Evolutionary conservation across 768 basidiomycete species (phyloP).

Genomic region (Tylopilus sp.): DNA sequence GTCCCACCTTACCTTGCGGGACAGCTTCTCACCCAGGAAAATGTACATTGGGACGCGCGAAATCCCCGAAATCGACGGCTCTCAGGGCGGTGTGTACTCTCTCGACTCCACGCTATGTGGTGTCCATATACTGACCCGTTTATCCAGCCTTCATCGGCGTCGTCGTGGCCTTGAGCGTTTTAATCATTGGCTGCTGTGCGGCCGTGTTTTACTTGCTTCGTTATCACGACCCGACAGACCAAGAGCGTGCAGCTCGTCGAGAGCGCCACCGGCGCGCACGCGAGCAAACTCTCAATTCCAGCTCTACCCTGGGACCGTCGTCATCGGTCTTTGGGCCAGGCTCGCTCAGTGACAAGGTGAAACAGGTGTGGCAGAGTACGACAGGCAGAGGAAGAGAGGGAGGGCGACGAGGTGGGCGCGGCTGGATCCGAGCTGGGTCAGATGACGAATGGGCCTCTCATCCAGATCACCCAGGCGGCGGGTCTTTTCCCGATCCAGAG

Average conservation of each 20-base stretch:
- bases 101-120: not conserved
- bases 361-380: conserved; percentile 23
- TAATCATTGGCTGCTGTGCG: conserved; percentile 51
- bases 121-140: not conserved
- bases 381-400: conserved; percentile 4
- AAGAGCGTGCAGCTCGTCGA: conserved; percentile 35
- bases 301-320: conserved; percentile 9
- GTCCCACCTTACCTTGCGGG: not conserved
- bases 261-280: conserved; percentile 29
- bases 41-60: conserved; percentile 24
- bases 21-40: not conserved
- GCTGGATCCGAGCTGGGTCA: conserved; percentile 52
- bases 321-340: conserved; percentile 13
- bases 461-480: conserved; percentile 13
- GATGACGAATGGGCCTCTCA: conserved; percentile 46
- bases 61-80: conserved; percentile 48
- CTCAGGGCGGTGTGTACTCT: conserved; percentile 41
- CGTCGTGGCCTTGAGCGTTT: conserved; percentile 49
- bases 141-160: conserved; percentile 55
- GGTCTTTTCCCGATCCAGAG: not conserved
- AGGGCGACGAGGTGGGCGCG: conserved; percentile 31
- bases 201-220: conserved; percentile 58
- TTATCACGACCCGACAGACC: conserved; percentile 42
- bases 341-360: conserved; percentile 28
- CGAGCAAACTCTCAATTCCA: conserved; percentile 16